Evolutionary conservation across 2,329 filamentous ascomycete genomes (phyloP), one percentile per base, ranked within the genome.

Genomic region (Colletotrichum gigasporum): DNA sequence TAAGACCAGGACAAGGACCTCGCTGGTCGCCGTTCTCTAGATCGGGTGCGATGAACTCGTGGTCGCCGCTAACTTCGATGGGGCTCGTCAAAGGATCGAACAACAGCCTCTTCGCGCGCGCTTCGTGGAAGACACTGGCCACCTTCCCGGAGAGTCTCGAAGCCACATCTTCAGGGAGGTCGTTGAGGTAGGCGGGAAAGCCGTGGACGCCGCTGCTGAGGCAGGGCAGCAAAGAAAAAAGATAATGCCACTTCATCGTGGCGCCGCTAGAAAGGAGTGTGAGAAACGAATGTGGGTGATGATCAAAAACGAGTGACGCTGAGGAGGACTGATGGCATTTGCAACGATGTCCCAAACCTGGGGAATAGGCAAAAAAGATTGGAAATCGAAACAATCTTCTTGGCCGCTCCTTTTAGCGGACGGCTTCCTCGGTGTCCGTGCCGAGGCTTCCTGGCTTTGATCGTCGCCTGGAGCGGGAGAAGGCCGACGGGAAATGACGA

Each of bases 1-100:
- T 78, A n/a, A 79, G 70, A 1, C 73, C 76, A 0, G 77, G 76
- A 32, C 77, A 79, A 20, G 73, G 30, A 50, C 71, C 11, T 68
- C 73, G 32, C 61, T 69, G 72, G 20, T 68, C 71, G 5, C 73
- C 73, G 8, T 57, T 68, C 11, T 67, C 53, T 22, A 69, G 71
- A 34, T 74, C 63, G 0, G 73, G 73, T 0, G 72, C 56, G 5
- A 50, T 50, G n/a, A 74, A 74, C 39, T 70, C 47, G 52, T 74
- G 70, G 7, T 62, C 32, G 28, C 70, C 64, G 18, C 14, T 30
- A 3, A 65, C 63, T 26, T 71, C 59, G 34, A 71, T 69, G 3
- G 70, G 69, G 1, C 47, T 44, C 4, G 60, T 65, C 52, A 66
- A 18, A 1, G 68, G 65, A 28, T 70, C 67, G 39, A 69, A 68